A percentile compares a stretch with the other conserved stretches of the same genome.
phyloP scores from a whole-genome alignment of 2,329 filamentous ascomycete species.

The Cordyceps cicadae region DNA sequence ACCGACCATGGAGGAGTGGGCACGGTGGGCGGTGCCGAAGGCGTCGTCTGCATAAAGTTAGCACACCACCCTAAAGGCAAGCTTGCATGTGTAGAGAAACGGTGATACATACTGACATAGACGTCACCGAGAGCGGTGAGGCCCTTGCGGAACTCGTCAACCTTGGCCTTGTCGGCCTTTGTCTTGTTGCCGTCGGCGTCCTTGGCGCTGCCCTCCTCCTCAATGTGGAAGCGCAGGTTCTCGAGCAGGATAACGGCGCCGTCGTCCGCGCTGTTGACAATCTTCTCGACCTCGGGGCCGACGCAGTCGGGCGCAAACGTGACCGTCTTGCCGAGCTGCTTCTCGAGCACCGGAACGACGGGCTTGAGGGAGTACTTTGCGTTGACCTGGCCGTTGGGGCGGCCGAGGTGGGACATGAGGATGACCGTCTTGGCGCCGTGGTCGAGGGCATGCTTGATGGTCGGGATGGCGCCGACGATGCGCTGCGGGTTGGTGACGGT shows the following conservation, averaged over 20 bases:
- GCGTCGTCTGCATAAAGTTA: conserved; percentile 63
- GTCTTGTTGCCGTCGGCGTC: conserved; percentile 92
- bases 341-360: conserved; percentile 84
- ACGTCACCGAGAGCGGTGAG: conserved; percentile 91
- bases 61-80: not conserved
- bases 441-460: conserved; percentile 89
- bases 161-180: conserved; percentile 91
- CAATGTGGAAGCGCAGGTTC: conserved; percentile 96
- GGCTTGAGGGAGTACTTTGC: conserved; percentile 92
- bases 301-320: conserved; percentile 87
- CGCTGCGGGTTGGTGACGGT: conserved; percentile 98
- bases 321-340: conserved; percentile 75
- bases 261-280: conserved; percentile 71
- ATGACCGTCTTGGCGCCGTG: conserved; percentile 86
- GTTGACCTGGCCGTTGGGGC: conserved; percentile 83
- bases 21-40: conserved; percentile 96
- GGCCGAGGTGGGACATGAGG: conserved; percentile 97
- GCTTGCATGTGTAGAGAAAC: not conserved
- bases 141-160: conserved; percentile 89
- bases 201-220: conserved; percentile 96
- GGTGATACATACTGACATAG: conserved; percentile 71
- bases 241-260: conserved; percentile 87
- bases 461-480: conserved; percentile 90
- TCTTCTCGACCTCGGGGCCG: conserved; percentile 80
- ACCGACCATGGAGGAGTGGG: conserved; percentile 98